Conservation (phyloP, 1,284 basidiomycete species). For the Sphaerobolus stellatus region DNA sequence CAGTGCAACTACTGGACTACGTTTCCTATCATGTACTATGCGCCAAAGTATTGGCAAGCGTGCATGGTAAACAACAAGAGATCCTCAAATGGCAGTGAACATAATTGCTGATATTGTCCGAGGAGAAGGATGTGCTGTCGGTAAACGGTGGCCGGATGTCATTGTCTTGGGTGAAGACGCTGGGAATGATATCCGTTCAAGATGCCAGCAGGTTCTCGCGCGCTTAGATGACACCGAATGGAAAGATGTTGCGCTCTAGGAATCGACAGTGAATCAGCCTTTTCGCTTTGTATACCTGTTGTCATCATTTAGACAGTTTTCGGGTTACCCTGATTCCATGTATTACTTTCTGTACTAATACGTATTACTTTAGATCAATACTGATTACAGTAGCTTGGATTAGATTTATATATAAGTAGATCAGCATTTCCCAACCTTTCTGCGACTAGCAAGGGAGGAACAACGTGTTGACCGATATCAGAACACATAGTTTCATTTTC, state of each 20-base stretch:
- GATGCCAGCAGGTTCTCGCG: constrained; percentile 18
- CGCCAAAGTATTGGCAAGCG: constrained; percentile 25
- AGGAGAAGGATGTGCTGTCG: constrained; percentile 28
- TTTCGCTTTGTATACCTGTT: no score
- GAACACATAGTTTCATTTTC: no score
- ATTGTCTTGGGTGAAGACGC: constrained; percentile 30
- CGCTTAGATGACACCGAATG: constrained; percentile 26
- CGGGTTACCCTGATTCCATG: no score
- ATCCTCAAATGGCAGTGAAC: constrained; percentile 30
- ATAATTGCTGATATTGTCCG: constrained; percentile 32
- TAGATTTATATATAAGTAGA: no score
- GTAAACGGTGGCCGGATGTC: constrained; percentile 26
- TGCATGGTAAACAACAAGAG: constrained; percentile 33
- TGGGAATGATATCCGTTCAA: constrained; percentile 18
- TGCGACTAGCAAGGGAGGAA: no score
- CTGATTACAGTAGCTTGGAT: no score
- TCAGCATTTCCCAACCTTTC: no score
- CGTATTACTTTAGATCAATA: no score
- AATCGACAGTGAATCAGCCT: no score
- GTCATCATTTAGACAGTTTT: no score
- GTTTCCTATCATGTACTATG: not conserved
- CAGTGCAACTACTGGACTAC: constrained; percentile 2
- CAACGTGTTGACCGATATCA: no score
- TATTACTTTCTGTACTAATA: no score
- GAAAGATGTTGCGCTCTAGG: constrained; percentile 31